Evolutionary conservation across 768 basidiomycete genomes (phyloP).

Genomic region (Clitopilus passeckerianus): DNA sequence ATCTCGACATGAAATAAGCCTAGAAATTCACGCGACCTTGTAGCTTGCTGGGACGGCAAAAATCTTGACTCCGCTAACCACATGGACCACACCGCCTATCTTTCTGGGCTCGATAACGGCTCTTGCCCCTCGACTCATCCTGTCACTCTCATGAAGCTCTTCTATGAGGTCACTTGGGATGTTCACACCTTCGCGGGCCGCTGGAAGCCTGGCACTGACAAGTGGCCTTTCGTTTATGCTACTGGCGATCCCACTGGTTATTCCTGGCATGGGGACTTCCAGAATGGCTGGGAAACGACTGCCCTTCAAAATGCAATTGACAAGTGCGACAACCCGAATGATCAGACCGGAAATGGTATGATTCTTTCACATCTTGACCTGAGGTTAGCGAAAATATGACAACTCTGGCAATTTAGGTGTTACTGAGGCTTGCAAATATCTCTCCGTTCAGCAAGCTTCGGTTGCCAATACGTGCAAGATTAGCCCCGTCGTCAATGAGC

Average conservation of each 20-base stretch:
- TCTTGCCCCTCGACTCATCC: slow-evolving; percentile 30
- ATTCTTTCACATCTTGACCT: background rate
- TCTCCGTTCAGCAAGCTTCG: slow-evolving; percentile 23
- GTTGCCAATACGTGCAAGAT: slow-evolving; percentile 25
- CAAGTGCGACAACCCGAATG: slow-evolving; percentile 33
- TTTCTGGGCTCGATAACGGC: slow-evolving; percentile 32
- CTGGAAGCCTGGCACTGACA: slow-evolving; percentile 27
- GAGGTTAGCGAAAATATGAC: background rate
- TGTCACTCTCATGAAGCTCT: slow-evolving; percentile 31
- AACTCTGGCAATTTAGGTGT: slow-evolving; percentile 14
- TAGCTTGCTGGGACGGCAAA: slow-evolving; percentile 35
- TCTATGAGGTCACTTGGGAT: slow-evolving; percentile 33
- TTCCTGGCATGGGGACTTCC: slow-evolving; percentile 43
- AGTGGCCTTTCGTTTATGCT: slow-evolving; percentile 40
- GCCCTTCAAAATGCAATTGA: slow-evolving; percentile 43
- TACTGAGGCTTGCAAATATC: slow-evolving; percentile 33
- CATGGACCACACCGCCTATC: slow-evolving; percentile 25
- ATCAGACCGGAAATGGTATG: slow-evolving; percentile 24
- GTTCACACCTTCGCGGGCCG: slow-evolving; percentile 25
- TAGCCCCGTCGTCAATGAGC: slow-evolving; percentile 22
- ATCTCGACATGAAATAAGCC: background rate
- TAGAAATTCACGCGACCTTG: background rate
- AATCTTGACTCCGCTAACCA: slow-evolving; percentile 36
- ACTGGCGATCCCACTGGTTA: slow-evolving; percentile 46
- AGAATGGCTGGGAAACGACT: slow-evolving; percentile 45